These are phyloP conservation scores for Exophiala sp. DNA, from an alignment of 2,329 filamentous ascomycete genomes.

Conservation along the genomic window DNA sequence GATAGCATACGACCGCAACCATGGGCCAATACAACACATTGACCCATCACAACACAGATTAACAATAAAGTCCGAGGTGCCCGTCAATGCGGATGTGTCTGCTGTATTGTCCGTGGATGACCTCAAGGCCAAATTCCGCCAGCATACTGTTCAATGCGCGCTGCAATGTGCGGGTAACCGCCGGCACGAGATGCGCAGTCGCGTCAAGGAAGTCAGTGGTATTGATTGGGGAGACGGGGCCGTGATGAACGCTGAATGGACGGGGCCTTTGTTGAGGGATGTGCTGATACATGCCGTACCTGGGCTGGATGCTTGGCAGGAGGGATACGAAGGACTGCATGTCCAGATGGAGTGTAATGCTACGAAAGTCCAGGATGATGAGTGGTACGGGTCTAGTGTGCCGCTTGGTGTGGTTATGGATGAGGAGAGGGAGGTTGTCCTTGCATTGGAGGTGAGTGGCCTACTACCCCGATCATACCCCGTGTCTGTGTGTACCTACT, in stretches of 20 bases:
- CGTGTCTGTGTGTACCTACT: not conserved
- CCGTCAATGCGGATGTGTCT: conserved; percentile 34
- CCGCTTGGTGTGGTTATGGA: conserved; percentile 45
- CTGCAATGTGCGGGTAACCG: conserved; percentile 60
- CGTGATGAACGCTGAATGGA: conserved; percentile 59
- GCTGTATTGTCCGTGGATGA: conserved; percentile 43
- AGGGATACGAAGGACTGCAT: conserved; percentile 37
- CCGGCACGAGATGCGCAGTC: conserved; percentile 58
- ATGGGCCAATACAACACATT: conserved; percentile 49
- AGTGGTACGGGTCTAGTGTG: conserved; percentile 56
- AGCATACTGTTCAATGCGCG: conserved; percentile 53
- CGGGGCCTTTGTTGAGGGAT: conserved; percentile 51
- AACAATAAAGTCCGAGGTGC: conserved; percentile 38
- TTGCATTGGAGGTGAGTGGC: conserved; percentile 43
- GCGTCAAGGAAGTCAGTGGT: conserved; percentile 57
- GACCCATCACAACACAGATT: conserved; percentile 37
- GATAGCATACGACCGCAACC: conserved; percentile 53
- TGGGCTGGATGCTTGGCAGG: no score
- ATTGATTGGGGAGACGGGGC: conserved; percentile 60
- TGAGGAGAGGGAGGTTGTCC: conserved; percentile 42
- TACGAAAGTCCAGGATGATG: conserved; percentile 51
- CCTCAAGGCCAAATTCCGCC: conserved; percentile 45
- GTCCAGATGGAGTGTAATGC: conserved; percentile 56
- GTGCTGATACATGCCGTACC: conserved; percentile 48
- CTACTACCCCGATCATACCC: not conserved